Percentiles rank a stretch among this genome's conserved stretches.
Conservation (phyloP, 2,329 filamentous ascomycete genomes). For the Aspergillus ibericus region DNA sequence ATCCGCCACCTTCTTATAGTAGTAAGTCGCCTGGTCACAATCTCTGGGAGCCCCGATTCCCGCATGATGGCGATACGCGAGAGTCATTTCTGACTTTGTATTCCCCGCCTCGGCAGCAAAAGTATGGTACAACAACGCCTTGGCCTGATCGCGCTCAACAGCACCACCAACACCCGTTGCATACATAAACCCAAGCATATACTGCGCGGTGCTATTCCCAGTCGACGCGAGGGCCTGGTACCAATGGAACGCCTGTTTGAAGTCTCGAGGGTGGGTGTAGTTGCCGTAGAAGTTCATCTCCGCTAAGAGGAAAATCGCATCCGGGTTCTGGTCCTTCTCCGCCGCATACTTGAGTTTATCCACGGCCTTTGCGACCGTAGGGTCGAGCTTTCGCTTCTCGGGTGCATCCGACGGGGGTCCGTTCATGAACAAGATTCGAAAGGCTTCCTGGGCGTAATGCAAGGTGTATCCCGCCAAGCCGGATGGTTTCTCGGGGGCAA, state of each 20-base stretch:
- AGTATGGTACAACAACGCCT: conserved; percentile 88
- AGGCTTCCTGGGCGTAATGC: conserved; percentile 63
- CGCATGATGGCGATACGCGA: conserved; percentile 79
- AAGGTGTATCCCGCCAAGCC: conserved; percentile 58
- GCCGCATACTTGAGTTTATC: conserved; percentile 60
- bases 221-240: conserved; percentile 77
- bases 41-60: conserved; percentile 83
- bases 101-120: conserved; percentile 85
- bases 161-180: conserved; percentile 84
- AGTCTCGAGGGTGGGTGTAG: conserved; percentile 80
- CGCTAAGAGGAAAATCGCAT: conserved; percentile 85
- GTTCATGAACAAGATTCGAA: conserved; percentile 66
- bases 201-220: conserved; percentile 89
- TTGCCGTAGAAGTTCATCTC: conserved; percentile 98
- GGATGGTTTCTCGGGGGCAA: conserved; percentile 49
- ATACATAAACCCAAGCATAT: conserved; percentile 95
- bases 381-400: conserved; percentile 33
- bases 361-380: conserved; percentile 58
- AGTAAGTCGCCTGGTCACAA: conserved; percentile 80
- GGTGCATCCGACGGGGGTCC: conserved; percentile 52
- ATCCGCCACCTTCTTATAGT: conserved; percentile 91
- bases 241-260: conserved; percentile 73
- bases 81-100: conserved; percentile 86
- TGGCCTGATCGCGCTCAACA: conserved; percentile 83
- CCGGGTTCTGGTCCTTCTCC: conserved; percentile 57